Percentiles rank a stretch among this genome's conserved stretches.
phyloP scores from a whole-genome alignment of 768 basidiomycete genomes.

The Mycena venus region DNA sequence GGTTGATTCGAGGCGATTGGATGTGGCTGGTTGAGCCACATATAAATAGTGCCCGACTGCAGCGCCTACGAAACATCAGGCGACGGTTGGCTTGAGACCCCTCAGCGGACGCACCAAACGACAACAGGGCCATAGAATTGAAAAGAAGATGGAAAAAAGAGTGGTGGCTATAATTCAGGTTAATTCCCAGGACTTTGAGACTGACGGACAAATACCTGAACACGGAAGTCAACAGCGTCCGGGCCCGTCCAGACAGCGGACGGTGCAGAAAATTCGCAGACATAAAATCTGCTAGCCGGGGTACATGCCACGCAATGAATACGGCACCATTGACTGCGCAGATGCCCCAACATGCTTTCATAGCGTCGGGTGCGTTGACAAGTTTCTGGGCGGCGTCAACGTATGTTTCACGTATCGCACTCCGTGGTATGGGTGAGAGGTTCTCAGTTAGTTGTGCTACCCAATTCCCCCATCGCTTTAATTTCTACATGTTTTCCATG shows the following conservation, averaged over 20 bases:
- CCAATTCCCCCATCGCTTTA: neutral
- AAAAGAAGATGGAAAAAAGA: constrained; percentile 66
- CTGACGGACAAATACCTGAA: constrained; percentile 59
- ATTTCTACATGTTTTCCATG: neutral
- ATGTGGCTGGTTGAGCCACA: constrained; percentile 40
- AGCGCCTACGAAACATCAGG: constrained; percentile 1
- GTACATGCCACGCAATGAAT: constrained; percentile 70
- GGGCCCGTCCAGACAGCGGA: constrained; percentile 67
- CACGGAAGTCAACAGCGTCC: constrained; percentile 70
- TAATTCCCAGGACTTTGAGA: neutral
- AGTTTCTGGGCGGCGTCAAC: constrained; percentile 50
- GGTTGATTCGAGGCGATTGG: constrained; percentile 58
- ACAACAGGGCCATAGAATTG: constrained; percentile 72
- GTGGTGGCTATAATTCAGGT: constrained; percentile 57
- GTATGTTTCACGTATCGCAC: constrained; percentile 42
- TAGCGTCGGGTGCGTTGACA: constrained; percentile 59
- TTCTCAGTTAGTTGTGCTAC: neutral
- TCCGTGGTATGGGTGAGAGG: constrained; percentile 14
- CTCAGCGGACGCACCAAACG: constrained; percentile 61
- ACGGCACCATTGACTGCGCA: constrained; percentile 62
- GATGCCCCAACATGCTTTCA: constrained; percentile 61
- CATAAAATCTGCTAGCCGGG: constrained; percentile 64
- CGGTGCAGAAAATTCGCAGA: constrained; percentile 64
- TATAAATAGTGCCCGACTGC: constrained; percentile 41
- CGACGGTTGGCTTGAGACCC: neutral